Evolutionary conservation across 2,329 filamentous ascomycete genomes (phyloP).

Genomic region (Fusarium robinianum): DNA sequence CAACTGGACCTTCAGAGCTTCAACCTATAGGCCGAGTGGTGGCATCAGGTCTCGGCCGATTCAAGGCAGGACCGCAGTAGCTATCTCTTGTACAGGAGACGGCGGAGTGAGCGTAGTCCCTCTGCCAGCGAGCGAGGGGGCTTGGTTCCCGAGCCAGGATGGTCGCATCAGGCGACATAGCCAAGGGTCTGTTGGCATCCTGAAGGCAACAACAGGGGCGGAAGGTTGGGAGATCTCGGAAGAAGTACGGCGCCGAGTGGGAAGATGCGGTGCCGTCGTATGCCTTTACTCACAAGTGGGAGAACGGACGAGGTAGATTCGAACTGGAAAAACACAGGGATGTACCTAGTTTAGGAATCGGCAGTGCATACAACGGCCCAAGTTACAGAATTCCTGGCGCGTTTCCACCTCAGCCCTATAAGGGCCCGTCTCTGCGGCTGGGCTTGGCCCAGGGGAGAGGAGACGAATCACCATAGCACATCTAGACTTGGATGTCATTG

Average conservation of each 20-base stretch:
- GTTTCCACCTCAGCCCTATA: slow-evolving; percentile 8
- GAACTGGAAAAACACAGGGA: slow-evolving; percentile 1
- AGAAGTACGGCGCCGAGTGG: slow-evolving; percentile 2
- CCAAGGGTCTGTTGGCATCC: slow-evolving; percentile 2
- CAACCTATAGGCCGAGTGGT: no score
- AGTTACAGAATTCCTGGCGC: slow-evolving; percentile 4
- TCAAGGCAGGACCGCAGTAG: slow-evolving; percentile 4
- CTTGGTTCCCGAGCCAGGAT: slow-evolving; percentile 4
- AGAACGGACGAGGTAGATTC: no score
- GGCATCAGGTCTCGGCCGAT: slow-evolving; percentile 6
- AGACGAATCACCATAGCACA: no score
- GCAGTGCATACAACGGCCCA: slow-evolving; percentile 19
- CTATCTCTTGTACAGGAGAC: slow-evolving; percentile 4
- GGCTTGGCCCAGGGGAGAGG: no score
- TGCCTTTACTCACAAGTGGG: no score
- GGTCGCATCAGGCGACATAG: slow-evolving; percentile 5
- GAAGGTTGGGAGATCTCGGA: slow-evolving; percentile 1
- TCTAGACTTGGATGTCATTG: no score
- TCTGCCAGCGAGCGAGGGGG: slow-evolving; percentile 16
- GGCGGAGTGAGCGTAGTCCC: slow-evolving; percentile 17
- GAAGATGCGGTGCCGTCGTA: no score
- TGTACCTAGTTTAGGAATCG: slow-evolving; percentile 6
- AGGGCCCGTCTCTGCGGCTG: no score
- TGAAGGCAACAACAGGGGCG: slow-evolving; percentile 11
- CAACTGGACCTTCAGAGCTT: slow-evolving; percentile 16